Percentiles rank a stretch among this genome's conserved stretches.
Conservation (phyloP, 2,329 filamentous ascomycete species). For the Fonsecaea multimorphosa region DNA sequence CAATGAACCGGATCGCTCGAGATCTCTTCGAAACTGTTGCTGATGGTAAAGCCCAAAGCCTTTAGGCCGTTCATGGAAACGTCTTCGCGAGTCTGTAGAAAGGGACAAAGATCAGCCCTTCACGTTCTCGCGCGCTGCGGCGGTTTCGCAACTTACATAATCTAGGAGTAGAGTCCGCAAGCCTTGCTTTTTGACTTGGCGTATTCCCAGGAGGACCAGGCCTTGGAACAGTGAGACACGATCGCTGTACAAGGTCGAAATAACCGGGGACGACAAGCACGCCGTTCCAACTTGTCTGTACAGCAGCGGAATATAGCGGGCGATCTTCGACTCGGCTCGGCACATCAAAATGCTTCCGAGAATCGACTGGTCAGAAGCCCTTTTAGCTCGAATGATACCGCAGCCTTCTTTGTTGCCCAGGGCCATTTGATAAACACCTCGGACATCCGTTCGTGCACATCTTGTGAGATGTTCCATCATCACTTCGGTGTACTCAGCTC, state of each 20-base stretch:
- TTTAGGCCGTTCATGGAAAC: slow-evolving; percentile 74
- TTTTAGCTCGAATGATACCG: slow-evolving; percentile 82
- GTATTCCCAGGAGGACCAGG: slow-evolving; percentile 77
- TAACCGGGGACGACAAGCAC: slow-evolving; percentile 80
- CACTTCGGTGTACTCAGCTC: slow-evolving; percentile 74
- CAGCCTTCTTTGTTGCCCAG: slow-evolving; percentile 73
- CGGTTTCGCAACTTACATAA: slow-evolving; percentile 66
- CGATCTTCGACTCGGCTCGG: slow-evolving; percentile 70
- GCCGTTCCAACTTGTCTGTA: slow-evolving; percentile 67
- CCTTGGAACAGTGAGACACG: slow-evolving; percentile 78
- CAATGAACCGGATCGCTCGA: slow-evolving; percentile 70
- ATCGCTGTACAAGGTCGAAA: slow-evolving; percentile 70
- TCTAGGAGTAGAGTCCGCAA: slow-evolving; percentile 75
- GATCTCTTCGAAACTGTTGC: slow-evolving; percentile 83
- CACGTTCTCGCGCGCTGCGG: slow-evolving; percentile 16
- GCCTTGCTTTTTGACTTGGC: slow-evolving; percentile 80
- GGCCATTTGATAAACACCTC: slow-evolving; percentile 79
- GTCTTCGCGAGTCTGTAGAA: slow-evolving; percentile 68
- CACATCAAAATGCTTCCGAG: slow-evolving; percentile 82
- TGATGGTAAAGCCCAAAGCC: slow-evolving; percentile 78
- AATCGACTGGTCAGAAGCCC: slow-evolving; percentile 68
- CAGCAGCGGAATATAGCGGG: slow-evolving; percentile 71
- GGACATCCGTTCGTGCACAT: slow-evolving; percentile 75
- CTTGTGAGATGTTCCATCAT: slow-evolving; percentile 77
- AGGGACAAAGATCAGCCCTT: slow-evolving; percentile 4